These are phyloP conservation scores for Aspergillus sclerotiicarbonarius DNA, from an alignment of 495 filamentous ascomycete species.

Conservation along the genomic window DNA sequence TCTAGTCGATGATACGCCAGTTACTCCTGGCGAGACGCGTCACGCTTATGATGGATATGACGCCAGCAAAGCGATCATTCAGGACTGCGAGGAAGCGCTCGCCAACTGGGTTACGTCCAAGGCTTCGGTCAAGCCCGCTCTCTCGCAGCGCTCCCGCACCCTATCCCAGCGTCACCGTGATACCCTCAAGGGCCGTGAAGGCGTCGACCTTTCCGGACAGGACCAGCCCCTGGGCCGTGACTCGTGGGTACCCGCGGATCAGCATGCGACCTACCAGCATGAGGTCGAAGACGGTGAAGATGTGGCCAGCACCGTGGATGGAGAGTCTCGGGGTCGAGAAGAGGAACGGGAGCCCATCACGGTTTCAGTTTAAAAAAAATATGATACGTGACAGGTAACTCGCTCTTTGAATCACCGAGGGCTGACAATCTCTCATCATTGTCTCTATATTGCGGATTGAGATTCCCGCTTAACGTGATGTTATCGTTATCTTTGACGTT, in stretches of 20 bases:
- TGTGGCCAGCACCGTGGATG: conserved; percentile 52
- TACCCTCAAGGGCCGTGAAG: conserved; percentile 58
- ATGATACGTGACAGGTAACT: not conserved
- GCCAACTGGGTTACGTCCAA: conserved; percentile 95
- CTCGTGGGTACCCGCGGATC: conserved; percentile 81
- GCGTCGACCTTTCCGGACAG: conserved; percentile 78
- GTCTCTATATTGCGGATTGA: conserved; percentile 13
- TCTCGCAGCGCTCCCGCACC: conserved; percentile 80
- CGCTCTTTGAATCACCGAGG: conserved; percentile 9
- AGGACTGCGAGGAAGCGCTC: conserved; percentile 95
- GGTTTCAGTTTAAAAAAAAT: conserved; percentile 20
- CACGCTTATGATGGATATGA: conserved; percentile 97
- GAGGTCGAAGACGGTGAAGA: conserved; percentile 61
- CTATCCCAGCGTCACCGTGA: conserved; percentile 80
- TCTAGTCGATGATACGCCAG: conserved; percentile 91
- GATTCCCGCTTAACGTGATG: conserved; percentile 16
- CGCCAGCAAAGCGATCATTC: conserved; percentile 97
- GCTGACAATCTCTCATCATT: conserved; percentile 13
- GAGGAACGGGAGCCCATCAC: conserved; percentile 52
- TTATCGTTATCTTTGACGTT: conserved; percentile 12
- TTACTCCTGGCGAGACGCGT: conserved; percentile 95
- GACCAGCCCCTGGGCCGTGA: conserved; percentile 82
- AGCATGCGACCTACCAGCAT: conserved; percentile 64
- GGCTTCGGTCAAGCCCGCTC: conserved; percentile 78
- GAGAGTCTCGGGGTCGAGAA: conserved; percentile 58